A percentile compares a stretch with the other conserved stretches of the same genome.
phyloP scores from a whole-genome alignment of 2,329 filamentous ascomycete species.

The Aspergillus pseudonomiae region DNA sequence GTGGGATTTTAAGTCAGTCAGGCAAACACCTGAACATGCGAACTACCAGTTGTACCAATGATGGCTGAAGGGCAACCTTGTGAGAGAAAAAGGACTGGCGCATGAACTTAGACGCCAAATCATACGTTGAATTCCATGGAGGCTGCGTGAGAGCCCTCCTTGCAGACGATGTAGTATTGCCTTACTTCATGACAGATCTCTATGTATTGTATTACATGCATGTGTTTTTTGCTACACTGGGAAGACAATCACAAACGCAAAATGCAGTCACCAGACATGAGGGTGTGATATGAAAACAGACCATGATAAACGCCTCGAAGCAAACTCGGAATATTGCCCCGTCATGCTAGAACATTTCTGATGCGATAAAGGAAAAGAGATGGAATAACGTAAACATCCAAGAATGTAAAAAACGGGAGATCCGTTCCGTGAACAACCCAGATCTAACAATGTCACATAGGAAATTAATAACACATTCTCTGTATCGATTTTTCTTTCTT shows the following conservation, averaged over 20 bases:
- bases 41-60: neutral
- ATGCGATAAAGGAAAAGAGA: slow-evolving; percentile 4
- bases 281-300: slow-evolving; percentile 12
- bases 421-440: slow-evolving; percentile 16
- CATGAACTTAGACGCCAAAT: neutral
- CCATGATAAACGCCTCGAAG: slow-evolving; percentile 17
- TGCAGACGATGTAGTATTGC: slow-evolving; percentile 14
- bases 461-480: slow-evolving; percentile 7
- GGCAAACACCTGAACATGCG: neutral
- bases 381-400: slow-evolving; percentile 5
- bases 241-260: slow-evolving; percentile 9
- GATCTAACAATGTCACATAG: slow-evolving; percentile 6
- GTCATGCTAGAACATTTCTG: slow-evolving; percentile 16
- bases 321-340: slow-evolving; percentile 12
- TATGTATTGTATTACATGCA: slow-evolving; percentile 22
- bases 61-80: neutral
- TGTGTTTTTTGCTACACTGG: slow-evolving; percentile 7
- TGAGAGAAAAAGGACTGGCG: neutral
- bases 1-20: neutral
- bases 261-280: slow-evolving; percentile 12
- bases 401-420: slow-evolving; percentile 3
- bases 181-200: slow-evolving; percentile 17
- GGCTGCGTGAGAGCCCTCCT: slow-evolving; percentile 14
- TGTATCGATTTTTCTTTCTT: neutral
- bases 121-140: slow-evolving; percentile 1